Evolutionary conservation across 371 early-diverging fungal genomes (phyloP), one percentile per base, ranked within the genome.

Genomic region (Syncephalastrum contaminatum): DNA sequence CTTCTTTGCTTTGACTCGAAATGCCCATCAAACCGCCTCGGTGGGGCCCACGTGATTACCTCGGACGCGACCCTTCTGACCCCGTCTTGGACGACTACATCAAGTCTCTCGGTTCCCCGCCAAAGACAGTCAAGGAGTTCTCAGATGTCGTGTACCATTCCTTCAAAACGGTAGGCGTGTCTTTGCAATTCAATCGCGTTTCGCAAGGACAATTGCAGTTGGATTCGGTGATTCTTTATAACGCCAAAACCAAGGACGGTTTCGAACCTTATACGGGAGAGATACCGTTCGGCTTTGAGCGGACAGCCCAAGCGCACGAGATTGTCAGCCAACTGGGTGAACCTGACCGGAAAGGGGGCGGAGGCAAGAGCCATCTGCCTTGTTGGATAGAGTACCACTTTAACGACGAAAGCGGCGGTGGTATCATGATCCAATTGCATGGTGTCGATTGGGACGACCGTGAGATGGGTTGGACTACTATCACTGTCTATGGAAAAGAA

Each of bases 341-440:
- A 52, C 79, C 79, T 4, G 73, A 75, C 54, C 63, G 69, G 13
- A 79, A 79, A 64, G 78, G 74, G 3, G 75, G 78, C 0, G 79
- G 79, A n/a, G 73, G 73, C 27, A 62, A 62, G 41, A 67, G 68
- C 13, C 56, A 69, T 25, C 43, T 69, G 54, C 72, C 75, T 1
- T 79, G 79, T 42, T 79, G 79, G 79, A 74, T 79, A 15, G 75
- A 79, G 56, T 79, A 75, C 43, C 58, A 67, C 36, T 73, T 77
- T 43, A 51, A 64, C 13, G 47, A 64, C 14, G 60, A 64, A 4
- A 53, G 51, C 22, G 50, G 51, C 15, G 67, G 67, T 4, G 71
- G 73, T 4, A 59, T 77, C 2, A 24, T 73, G 53, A 71, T 79
- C 40, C 72, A 75, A 49, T 48, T 77, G 5, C 72, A 77, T 56